phyloP scores from a whole-genome alignment of 1,284 basidiomycete species.

The Rhodotorula sp. region DNA sequence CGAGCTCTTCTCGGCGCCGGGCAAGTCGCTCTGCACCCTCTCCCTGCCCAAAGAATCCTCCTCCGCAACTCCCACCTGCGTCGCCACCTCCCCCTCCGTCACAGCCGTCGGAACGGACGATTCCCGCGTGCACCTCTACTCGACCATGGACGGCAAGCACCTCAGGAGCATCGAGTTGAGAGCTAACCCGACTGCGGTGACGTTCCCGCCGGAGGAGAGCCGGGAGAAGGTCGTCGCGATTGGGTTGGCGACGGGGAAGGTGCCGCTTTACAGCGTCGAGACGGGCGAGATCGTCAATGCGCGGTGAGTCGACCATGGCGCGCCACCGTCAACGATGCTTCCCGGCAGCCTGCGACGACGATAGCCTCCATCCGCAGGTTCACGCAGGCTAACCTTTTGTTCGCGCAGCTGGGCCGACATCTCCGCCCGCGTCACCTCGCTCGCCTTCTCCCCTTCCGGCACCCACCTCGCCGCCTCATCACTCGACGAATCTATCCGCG shows the following conservation, averaged over 20 bases:
- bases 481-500: slow-evolving; percentile 42
- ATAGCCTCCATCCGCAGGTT: background rate
- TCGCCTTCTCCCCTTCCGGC: slow-evolving; percentile 22
- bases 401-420: slow-evolving; percentile 49
- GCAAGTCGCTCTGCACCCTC: slow-evolving; percentile 30
- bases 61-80: slow-evolving; percentile 55
- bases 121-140: slow-evolving; percentile 66
- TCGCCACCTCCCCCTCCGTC: slow-evolving; percentile 21
- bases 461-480: slow-evolving; percentile 47
- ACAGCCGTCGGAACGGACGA: slow-evolving; percentile 55
- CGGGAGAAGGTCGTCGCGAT: slow-evolving; percentile 20
- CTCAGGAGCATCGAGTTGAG: slow-evolving; percentile 55
- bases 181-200: slow-evolving; percentile 68
- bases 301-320: no score
- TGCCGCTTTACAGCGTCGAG: slow-evolving; percentile 27
- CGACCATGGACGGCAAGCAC: slow-evolving; percentile 53
- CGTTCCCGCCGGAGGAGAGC: slow-evolving; percentile 72
- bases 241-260: slow-evolving; percentile 35
- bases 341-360: background rate
- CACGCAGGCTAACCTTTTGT: no score
- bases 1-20: slow-evolving; percentile 51
- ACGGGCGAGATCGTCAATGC: slow-evolving; percentile 9
- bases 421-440: slow-evolving; percentile 43
- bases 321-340: no score
- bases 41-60: slow-evolving; percentile 40